Evolutionary conservation across 768 basidiomycete species (phyloP).

Genomic region (Boletus rubropictus): DNA sequence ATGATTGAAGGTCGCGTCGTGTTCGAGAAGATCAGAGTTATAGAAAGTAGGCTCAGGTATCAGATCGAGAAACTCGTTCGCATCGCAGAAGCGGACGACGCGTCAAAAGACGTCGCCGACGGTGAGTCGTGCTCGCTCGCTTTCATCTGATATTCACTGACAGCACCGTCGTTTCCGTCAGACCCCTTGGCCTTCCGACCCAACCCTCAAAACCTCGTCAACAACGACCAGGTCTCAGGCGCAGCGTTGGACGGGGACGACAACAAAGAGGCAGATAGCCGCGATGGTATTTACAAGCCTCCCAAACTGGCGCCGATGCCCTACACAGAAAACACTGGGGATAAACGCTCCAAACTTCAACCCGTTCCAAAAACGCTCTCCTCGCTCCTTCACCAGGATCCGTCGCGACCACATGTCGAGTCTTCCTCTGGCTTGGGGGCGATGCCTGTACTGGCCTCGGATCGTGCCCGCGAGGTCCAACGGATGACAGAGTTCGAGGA

Average conservation of each 20-base stretch:
- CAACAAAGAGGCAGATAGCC: conserved; percentile 15
- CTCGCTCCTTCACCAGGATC: conserved; percentile 45
- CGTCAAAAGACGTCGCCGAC: conserved; percentile 42
- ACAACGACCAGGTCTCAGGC: conserved; percentile 32
- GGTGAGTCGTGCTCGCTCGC: conserved; percentile 39
- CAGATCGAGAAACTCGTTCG: conserved; percentile 93
- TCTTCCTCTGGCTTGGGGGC: conserved; percentile 68
- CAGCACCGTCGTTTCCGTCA: conserved; percentile 27
- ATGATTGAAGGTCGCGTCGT: conserved; percentile 76
- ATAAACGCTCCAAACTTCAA: conserved; percentile 41
- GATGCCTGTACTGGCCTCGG: conserved; percentile 47
- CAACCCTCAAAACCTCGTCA: conserved; percentile 71
- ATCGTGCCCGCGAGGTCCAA: conserved; percentile 73
- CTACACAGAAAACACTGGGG: conserved; percentile 56
- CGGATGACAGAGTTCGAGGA: conserved; percentile 88
- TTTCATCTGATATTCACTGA: not conserved
- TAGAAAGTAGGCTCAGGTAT: conserved; percentile 87
- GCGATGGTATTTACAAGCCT: conserved; percentile 68
- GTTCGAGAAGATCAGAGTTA: conserved; percentile 79
- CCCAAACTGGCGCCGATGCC: conserved; percentile 88
- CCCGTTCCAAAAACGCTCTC: conserved; percentile 62
- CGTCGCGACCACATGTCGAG: conserved; percentile 62
- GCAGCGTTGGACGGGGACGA: conserved; percentile 30
- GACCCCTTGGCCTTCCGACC: conserved; percentile 92
- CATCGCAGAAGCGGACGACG: conserved; percentile 67